phyloP scores from a whole-genome alignment of 164 flowering plant genomes.

The Cinnamomum micranthum region DNA sequence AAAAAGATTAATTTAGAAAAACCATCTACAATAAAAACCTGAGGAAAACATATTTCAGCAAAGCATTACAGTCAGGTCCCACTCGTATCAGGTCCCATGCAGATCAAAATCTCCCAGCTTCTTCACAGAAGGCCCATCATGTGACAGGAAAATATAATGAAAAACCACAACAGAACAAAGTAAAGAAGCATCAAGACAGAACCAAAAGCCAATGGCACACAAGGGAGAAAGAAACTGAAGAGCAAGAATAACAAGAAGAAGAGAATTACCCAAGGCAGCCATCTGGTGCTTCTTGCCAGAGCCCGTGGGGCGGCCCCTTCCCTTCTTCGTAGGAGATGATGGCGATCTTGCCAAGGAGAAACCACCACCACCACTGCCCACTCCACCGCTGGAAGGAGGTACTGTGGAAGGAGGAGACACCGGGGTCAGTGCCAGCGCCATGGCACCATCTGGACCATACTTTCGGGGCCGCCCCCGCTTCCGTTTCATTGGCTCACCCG shows the following conservation, averaged over 20 bases:
- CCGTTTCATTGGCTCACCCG: constrained; percentile 46
- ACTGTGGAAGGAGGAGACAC: constrained; percentile 10
- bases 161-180: not conserved
- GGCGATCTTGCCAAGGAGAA: constrained; percentile 26
- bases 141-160: constrained; percentile 6
- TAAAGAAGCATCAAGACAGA: not conserved
- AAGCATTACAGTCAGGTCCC: constrained; percentile 14
- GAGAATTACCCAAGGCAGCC: constrained; percentile 51
- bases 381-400: constrained; percentile 7
- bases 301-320: constrained; percentile 78
- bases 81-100: constrained; percentile 8
- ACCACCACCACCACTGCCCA: constrained; percentile 19
- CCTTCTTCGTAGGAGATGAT: constrained; percentile 43
- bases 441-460: constrained; percentile 68
- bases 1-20: not conserved
- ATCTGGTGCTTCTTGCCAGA: constrained; percentile 61
- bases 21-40: not conserved
- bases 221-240: not conserved
- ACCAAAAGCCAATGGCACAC: not conserved
- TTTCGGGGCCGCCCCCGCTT: constrained; percentile 85
- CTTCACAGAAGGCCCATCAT: constrained; percentile 1
- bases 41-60: constrained; percentile 2
- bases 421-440: constrained; percentile 35
- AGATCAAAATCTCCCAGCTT: not conserved
- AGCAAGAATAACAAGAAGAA: not conserved